Evolutionary conservation across 768 basidiomycete species (phyloP), one percentile per base, ranked within the genome.

Genomic region (Tephrocybe sp.): DNA sequence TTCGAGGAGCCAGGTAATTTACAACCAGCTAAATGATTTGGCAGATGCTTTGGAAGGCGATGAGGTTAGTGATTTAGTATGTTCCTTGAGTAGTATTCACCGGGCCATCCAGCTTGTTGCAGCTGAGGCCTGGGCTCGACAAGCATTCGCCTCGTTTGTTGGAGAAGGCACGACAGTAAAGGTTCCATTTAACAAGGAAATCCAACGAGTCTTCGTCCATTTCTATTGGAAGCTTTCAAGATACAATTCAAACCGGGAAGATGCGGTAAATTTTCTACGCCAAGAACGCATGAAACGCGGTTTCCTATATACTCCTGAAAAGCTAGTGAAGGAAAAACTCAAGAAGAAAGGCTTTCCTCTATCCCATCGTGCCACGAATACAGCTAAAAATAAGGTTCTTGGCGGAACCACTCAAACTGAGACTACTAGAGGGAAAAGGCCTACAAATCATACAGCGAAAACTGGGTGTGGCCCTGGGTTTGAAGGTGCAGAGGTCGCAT

Each of bases 181-280:
- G 39, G 18, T 26, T 44, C n/a, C n/a, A 14, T 24, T 47, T 45
- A 56, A 58, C 51, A 28, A 44, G 15, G 34, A 55, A 37, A 55
- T 37, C 34, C 42, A 36, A 36, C n/a, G 39, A 44, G 44, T 55
- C 23, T 65, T 65, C 40, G 54, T 65, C 21, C 37, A 47, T 4
- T 58, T 64, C 28, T 64, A 64, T 39, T 65, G 62, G 64, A 51
- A 46, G 15, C 41, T 65, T 25, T 59, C 49, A 48, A 58, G 8
- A 30, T 18, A 50, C 18, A 45, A 44, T 28, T 6, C 20, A 9
- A 12, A 44, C 20, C 26, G 20, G 38, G 26, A 54, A 15, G 52
- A 48, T 8, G 39, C 40, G 59, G 59, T 54, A 46, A 57, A 40
- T 58, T 65, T 52, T 51, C 34, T 58, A 18, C 28, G 44, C 12